Evolutionary conservation across 1,139 yeast species (phyloP).

Genomic region (Martiniozyma asiatica): DNA sequence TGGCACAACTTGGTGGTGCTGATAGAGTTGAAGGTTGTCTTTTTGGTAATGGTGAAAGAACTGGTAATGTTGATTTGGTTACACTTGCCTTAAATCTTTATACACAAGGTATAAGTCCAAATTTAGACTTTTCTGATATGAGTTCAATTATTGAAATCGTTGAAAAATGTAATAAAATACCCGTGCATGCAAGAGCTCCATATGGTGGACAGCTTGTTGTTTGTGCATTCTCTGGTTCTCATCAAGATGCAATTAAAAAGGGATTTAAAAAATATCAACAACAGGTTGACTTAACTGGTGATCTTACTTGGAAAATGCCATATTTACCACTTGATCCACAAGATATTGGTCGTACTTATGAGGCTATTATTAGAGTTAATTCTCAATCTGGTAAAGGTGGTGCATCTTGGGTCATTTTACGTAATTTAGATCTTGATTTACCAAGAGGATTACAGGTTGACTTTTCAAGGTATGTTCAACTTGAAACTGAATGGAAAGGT

Average conservation of each 20-base stretch:
- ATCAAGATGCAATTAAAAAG: constrained; percentile 96
- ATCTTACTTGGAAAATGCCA: constrained; percentile 67
- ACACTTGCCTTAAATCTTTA: constrained; percentile 87
- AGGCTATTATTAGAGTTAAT: constrained; percentile 94
- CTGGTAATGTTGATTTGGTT: constrained; percentile 93
- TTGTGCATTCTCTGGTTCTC: constrained; percentile 93
- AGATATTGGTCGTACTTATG: constrained; percentile 93
- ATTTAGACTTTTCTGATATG: constrained; percentile 78
- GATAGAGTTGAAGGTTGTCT: constrained; percentile 97
- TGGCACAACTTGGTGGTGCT: constrained; percentile 91
- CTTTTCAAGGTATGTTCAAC: constrained; percentile 76
- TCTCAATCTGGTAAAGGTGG: constrained; percentile 99
- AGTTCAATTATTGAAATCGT: constrained; percentile 72
- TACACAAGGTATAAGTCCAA: constrained; percentile 86
- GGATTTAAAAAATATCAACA: constrained; percentile 60
- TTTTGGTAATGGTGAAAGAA: constrained; percentile 96
- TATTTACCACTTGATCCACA: constrained; percentile 93
- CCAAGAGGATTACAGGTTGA: constrained; percentile 89
- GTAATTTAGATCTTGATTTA: constrained; percentile 78
- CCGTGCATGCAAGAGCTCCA: constrained; percentile 88
- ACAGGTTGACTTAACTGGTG: constrained; percentile 28
- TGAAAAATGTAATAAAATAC: constrained; percentile 91
- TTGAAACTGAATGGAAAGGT: constrained; percentile 69
- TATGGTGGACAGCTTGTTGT: constrained; percentile 95
- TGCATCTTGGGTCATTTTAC: constrained; percentile 91